Evolutionary conservation across 106 monocot genomes (phyloP).

Genomic region (Dendrobium huoshanense): DNA sequence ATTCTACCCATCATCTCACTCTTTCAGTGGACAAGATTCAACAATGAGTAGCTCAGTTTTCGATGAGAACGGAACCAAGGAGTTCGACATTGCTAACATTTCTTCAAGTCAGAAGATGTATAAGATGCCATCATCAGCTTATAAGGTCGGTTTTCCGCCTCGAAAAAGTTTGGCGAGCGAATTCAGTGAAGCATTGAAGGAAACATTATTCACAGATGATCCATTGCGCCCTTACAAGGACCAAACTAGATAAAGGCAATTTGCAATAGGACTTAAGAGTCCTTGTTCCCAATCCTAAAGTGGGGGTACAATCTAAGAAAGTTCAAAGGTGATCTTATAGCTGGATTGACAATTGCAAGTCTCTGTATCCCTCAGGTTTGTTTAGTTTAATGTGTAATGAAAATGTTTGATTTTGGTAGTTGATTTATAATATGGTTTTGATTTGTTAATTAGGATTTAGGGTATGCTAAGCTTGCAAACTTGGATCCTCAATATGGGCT

Average conservation of each 20-base stretch:
- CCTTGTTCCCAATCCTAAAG: conserved; percentile 66
- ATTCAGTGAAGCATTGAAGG: conserved; percentile 51
- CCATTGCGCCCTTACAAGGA: conserved; percentile 77
- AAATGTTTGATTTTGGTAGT: background rate
- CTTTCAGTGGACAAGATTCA: background rate
- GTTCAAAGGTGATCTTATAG: too few species aligned
- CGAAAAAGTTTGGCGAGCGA: conserved; percentile 32
- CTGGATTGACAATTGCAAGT: conserved; percentile 92
- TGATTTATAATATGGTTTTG: background rate
- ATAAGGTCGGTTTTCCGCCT: conserved; percentile 64
- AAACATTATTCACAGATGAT: conserved; percentile 82
- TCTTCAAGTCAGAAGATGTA: conserved; percentile 4
- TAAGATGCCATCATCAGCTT: conserved; percentile 5
- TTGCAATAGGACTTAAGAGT: conserved; percentile 45
- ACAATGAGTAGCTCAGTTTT: background rate
- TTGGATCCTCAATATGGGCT: conserved; percentile 26
- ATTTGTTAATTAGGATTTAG: conserved; percentile 7
- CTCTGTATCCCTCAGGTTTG: conserved; percentile 90
- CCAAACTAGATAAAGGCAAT: conserved; percentile 50
- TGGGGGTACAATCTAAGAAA: conserved; percentile 69
- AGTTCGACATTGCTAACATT: conserved; percentile 14
- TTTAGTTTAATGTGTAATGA: background rate
- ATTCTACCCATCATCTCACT: background rate
- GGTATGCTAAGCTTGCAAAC: conserved; percentile 23
- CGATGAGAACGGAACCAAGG: background rate